phyloP scores from a whole-genome alignment of 129 eudicot species.

The Pseudognaphalium luteoalbum region DNA sequence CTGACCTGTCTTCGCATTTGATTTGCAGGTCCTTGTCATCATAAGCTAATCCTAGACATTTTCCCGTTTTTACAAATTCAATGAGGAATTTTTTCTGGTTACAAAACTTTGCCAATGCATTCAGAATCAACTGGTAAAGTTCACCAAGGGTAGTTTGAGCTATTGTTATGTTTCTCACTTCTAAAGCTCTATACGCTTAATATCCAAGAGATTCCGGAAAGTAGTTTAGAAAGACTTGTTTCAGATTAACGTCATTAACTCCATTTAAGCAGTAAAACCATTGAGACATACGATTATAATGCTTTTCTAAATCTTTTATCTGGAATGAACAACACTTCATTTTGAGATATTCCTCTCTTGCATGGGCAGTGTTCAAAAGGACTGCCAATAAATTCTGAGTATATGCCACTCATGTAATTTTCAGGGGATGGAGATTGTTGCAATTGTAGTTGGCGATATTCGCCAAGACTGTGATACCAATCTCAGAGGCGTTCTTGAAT shows the following conservation, averaged over 20 bases:
- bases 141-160: background rate
- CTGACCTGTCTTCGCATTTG: no score
- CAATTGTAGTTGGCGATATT: background rate
- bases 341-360: background rate
- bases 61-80: no score
- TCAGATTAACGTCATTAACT: background rate
- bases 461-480: background rate
- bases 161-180: background rate
- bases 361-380: background rate
- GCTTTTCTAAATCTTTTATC: background rate
- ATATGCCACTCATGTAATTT: background rate
- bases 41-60: no score
- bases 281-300: background rate
- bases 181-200: background rate
- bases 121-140: no score
- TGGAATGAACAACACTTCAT: conserved; percentile 4
- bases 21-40: no score
- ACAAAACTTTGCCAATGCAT: no score
- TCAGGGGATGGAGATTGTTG: background rate
- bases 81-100: no score
- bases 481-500: background rate
- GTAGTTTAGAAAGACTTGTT: background rate
- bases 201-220: background rate
- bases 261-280: background rate
- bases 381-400: background rate